Evolutionary conservation across 2,329 filamentous ascomycete genomes (phyloP).

Genomic region (Pseudogymnoascus sp.): DNA sequence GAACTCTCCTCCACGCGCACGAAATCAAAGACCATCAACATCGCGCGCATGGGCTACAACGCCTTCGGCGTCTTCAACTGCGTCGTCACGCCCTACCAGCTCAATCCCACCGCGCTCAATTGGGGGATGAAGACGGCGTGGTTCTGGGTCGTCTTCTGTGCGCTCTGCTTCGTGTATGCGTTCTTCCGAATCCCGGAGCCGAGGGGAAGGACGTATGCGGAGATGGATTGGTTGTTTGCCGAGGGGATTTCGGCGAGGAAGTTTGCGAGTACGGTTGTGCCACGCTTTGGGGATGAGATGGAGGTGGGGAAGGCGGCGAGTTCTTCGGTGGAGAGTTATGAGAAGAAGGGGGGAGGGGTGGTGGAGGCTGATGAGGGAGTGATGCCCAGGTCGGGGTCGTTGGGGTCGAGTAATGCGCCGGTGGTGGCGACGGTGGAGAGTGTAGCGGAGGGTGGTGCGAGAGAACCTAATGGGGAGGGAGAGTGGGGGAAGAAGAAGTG

Average conservation of each 20-base stretch:
- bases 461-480: background rate
- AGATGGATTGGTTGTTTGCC: slow-evolving; percentile 78
- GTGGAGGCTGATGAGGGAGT: background rate
- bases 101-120: slow-evolving; percentile 34
- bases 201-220: slow-evolving; percentile 69
- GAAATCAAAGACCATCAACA: slow-evolving; percentile 23
- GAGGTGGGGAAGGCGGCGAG: background rate
- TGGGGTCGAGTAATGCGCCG: background rate
- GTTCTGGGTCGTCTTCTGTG: slow-evolving; percentile 58
- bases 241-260: slow-evolving; percentile 61
- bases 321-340: background rate
- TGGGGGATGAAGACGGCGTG: slow-evolving; percentile 25
- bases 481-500: background rate
- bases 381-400: background rate
- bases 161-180: slow-evolving; percentile 71
- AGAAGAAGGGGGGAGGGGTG: background rate
- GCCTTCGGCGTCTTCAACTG: slow-evolving; percentile 22
- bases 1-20: slow-evolving; percentile 6
- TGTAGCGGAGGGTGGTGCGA: background rate
- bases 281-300: background rate
- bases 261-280: slow-evolving; percentile 42
- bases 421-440: background rate
- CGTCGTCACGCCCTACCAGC: slow-evolving; percentile 27
- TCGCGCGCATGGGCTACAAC: slow-evolving; percentile 28
- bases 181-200: slow-evolving; percentile 75